These are phyloP conservation scores for Paxillus rubicundulus DNA, from an alignment of 768 basidiomycete genomes.

Conservation along the genomic window DNA sequence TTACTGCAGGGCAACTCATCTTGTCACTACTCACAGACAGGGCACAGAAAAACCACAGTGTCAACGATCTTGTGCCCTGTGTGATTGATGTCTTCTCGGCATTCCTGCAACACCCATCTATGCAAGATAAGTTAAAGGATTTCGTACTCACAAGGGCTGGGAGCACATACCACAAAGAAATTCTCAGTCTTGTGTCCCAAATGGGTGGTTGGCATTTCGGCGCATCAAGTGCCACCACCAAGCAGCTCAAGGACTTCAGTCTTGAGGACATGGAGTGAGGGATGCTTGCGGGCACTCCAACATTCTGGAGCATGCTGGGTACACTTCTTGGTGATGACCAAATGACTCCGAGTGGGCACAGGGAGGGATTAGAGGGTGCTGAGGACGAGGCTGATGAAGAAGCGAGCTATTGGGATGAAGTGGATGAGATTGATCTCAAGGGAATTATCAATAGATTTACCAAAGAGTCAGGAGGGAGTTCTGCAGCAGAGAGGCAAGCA, in stretches of 20 bases:
- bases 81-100: not conserved
- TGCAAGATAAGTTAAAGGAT: not conserved
- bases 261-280: slow-evolving; percentile 11
- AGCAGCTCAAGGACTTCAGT: slow-evolving; percentile 10
- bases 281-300: slow-evolving; percentile 6
- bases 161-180: not conserved
- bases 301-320: slow-evolving; percentile 9
- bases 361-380: not conserved
- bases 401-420: not conserved
- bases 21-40: too few species aligned
- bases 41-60: not conserved
- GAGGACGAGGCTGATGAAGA: not conserved
- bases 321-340: not conserved
- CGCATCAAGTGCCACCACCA: not conserved
- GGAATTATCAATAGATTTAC: slow-evolving; percentile 1
- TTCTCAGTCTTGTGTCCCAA: slow-evolving; percentile 3
- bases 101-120: not conserved
- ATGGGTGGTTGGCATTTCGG: slow-evolving; percentile 9
- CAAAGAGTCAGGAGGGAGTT: not conserved
- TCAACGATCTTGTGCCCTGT: not conserved
- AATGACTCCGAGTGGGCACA: not conserved
- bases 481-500: not conserved
- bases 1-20: too few species aligned
- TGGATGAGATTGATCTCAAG: slow-evolving; percentile 4
- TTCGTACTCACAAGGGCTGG: not conserved